phyloP scores from a whole-genome alignment of 2,329 filamentous ascomycete species.

The Parafenestella ontariensis region DNA sequence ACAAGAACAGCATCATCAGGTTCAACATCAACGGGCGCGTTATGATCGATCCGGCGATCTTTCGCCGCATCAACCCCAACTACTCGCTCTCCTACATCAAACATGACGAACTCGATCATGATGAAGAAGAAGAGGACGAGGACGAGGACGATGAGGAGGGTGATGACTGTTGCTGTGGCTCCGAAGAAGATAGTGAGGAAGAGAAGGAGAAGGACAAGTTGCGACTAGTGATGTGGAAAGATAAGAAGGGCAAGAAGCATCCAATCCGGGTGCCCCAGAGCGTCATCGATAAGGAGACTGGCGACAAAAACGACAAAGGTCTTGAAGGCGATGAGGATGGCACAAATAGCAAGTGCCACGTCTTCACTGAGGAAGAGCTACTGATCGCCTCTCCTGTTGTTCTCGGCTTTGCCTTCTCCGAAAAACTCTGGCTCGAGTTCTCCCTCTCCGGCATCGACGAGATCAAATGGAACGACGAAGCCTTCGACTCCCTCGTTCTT shows the following conservation, averaged over 20 bases:
- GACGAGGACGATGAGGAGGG: constrained; percentile 57
- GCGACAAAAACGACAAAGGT: constrained; percentile 54
- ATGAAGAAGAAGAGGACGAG: constrained; percentile 61
- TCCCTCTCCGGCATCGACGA: constrained; percentile 79
- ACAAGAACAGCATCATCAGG: constrained; percentile 75
- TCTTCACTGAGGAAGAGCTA: constrained; percentile 83
- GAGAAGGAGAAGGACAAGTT: constrained; percentile 44
- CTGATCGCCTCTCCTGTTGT: constrained; percentile 84
- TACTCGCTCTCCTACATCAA: constrained; percentile 79
- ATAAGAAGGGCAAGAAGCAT: constrained; percentile 57
- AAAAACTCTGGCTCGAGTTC: constrained; percentile 92
- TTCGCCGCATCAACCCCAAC: constrained; percentile 85
- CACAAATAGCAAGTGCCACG: constrained; percentile 45
- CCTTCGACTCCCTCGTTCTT: constrained; percentile 83
- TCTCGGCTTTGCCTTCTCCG: constrained; percentile 83
- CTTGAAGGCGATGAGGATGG: constrained; percentile 55
- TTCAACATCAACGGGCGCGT: constrained; percentile 86
- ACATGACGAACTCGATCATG: constrained; percentile 70
- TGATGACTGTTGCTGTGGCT: constrained; percentile 46
- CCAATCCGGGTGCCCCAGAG: constrained; percentile 60
- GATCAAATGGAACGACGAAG: constrained; percentile 83
- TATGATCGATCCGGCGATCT: constrained; percentile 85
- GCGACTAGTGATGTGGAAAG: constrained; percentile 53
- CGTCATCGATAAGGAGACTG: constrained; percentile 46
- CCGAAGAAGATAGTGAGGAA: constrained; percentile 24